A percentile compares a stretch with the other conserved stretches of the same genome.
These are phyloP conservation scores for Opeltia flavorubescens DNA, from an alignment of 495 filamentous ascomycete genomes.

Conservation along the genomic window DNA sequence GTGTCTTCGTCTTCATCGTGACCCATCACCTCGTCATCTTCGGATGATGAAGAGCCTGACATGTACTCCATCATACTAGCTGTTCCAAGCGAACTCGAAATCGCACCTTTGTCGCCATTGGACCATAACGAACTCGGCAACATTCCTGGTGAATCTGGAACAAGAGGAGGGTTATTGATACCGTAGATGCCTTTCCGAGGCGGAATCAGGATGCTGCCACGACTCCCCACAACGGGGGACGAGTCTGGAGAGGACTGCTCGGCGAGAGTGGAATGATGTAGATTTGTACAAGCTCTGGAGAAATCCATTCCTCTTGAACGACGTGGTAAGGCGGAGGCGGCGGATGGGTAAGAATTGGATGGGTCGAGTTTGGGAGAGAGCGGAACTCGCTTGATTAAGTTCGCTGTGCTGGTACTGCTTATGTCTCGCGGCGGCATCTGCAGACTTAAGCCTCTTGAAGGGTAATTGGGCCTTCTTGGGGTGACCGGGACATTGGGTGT, in stretches of 20 bases:
- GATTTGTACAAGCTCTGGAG: conserved; percentile 82
- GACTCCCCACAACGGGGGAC: conserved; percentile 70
- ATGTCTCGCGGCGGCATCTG: conserved; percentile 52
- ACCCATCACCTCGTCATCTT: conserved; percentile 67
- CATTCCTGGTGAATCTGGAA: conserved; percentile 31
- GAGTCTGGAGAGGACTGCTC: conserved; percentile 86
- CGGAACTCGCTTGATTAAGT: conserved; percentile 48
- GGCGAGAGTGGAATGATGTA: conserved; percentile 90
- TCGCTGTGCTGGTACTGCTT: conserved; percentile 35
- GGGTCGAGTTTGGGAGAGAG: conserved; percentile 77
- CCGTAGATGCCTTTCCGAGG: conserved; percentile 32
- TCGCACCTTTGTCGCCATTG: conserved; percentile 47
- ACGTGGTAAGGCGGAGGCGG: conserved; percentile 69
- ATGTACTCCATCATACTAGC: conserved; percentile 68
- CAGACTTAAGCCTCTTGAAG: conserved; percentile 50
- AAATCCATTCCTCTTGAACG: conserved; percentile 82
- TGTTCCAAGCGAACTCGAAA: conserved; percentile 79
- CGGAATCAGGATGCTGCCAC: conserved; percentile 69
- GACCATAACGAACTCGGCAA: conserved; percentile 30
- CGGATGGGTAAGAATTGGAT: conserved; percentile 68
- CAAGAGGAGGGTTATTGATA: conserved; percentile 20
- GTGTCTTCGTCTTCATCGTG: conserved; percentile 66
- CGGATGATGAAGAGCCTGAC: conserved; percentile 58
- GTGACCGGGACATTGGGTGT: conserved; percentile 41
- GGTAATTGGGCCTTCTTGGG: conserved; percentile 46